Percentiles rank a stretch among this genome's conserved stretches.
Conservation (phyloP, 805 yeast genomes). For the Lachancea kluyveri region DNA sequence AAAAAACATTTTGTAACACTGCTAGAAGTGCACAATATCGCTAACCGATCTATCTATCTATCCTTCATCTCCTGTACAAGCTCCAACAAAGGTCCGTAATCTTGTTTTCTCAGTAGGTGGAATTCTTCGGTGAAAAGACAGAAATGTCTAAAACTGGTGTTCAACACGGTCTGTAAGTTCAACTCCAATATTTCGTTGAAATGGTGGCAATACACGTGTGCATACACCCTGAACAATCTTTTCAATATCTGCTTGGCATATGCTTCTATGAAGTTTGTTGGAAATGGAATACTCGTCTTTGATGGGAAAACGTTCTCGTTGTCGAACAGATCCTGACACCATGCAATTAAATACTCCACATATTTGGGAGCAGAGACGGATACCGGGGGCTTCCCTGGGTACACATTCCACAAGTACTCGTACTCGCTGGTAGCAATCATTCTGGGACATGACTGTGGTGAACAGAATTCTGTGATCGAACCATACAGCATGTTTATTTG, state of each 20-base stretch:
- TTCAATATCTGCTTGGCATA: slow-evolving; percentile 83
- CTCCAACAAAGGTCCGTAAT: slow-evolving; percentile 88
- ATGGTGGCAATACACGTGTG: slow-evolving; percentile 97
- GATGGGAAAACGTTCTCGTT: slow-evolving; percentile 88
- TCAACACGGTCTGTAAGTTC: slow-evolving; percentile 86
- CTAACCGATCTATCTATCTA: slow-evolving; percentile 12
- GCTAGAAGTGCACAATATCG: background rate
- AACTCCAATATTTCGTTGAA: slow-evolving; percentile 91
- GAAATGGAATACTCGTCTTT: slow-evolving; percentile 87
- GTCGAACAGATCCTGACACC: slow-evolving; percentile 92
- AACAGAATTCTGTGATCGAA: slow-evolving; percentile 91
- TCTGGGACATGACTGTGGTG: slow-evolving; percentile 89
- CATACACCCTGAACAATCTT: slow-evolving; percentile 88
- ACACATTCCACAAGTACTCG: slow-evolving; percentile 95
- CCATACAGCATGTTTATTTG: slow-evolving; percentile 96
- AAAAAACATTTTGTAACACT: too few relatives aligned
- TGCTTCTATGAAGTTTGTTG: slow-evolving; percentile 64
- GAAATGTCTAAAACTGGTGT: slow-evolving; percentile 91
- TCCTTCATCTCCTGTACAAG: slow-evolving; percentile 48
- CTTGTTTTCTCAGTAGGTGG: slow-evolving; percentile 66
- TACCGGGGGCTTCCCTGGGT: slow-evolving; percentile 61
- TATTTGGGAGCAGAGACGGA: slow-evolving; percentile 93
- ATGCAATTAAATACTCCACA: slow-evolving; percentile 85
- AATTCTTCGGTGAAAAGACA: slow-evolving; percentile 84
- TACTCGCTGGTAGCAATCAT: slow-evolving; percentile 98